A percentile compares a stretch with the other conserved stretches of the same genome.
Evolutionary conservation across 441 rosid genomes (phyloP).

Genomic region (Bocquillonia castaneifolia): DNA sequence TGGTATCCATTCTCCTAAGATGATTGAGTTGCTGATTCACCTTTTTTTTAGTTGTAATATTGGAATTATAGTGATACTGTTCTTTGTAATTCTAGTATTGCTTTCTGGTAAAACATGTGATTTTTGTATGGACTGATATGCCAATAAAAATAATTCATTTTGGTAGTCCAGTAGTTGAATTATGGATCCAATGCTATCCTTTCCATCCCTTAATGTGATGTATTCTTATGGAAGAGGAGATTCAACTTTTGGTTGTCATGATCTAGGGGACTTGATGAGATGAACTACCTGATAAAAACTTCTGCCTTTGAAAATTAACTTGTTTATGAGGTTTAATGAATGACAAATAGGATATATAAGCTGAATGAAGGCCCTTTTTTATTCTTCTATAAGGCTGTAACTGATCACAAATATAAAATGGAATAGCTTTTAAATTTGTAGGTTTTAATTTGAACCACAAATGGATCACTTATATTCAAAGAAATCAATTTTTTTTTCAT

Average conservation of each 20-base stretch:
- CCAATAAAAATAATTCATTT: background rate
- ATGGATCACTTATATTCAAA: background rate
- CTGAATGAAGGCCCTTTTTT: too few relatives aligned
- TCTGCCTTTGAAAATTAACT: background rate
- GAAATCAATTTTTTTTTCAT: background rate
- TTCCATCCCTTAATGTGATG: too few relatives aligned
- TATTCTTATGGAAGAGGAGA: too few relatives aligned
- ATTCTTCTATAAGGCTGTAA: background rate
- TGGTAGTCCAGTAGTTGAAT: background rate
- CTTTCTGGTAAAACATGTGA: background rate
- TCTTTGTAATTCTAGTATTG: background rate
- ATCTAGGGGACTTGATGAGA: background rate
- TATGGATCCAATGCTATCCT: background rate
- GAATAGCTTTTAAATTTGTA: background rate
- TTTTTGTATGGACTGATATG: background rate
- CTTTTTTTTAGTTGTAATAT: too few relatives aligned
- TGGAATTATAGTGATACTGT: background rate
- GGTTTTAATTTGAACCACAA: background rate
- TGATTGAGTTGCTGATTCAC: background rate
- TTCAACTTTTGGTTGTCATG: background rate
- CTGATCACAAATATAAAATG: background rate
- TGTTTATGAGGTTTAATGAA: too few relatives aligned
- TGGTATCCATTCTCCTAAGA: background rate
- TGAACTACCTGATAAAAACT: background rate
- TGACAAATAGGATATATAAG: too few relatives aligned